phyloP scores from a whole-genome alignment of 192 early-diverging fungal species.

The Funneliformis geosporum region DNA sequence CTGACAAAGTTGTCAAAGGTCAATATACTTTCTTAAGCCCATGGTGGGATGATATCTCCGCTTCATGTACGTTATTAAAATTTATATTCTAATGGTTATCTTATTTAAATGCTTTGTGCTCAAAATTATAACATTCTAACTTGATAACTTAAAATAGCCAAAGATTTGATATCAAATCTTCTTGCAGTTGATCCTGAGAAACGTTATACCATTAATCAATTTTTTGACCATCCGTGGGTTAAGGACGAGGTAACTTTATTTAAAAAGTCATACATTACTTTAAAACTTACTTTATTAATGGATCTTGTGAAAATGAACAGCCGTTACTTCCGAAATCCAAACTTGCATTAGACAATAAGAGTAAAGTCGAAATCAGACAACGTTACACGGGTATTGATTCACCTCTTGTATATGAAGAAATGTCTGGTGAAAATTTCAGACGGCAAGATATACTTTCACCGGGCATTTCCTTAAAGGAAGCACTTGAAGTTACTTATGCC shows the following conservation, averaged over 20 bases:
- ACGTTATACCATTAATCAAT: slow-evolving; percentile 78
- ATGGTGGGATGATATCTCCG: slow-evolving; percentile 91
- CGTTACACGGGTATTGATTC: slow-evolving; percentile 4
- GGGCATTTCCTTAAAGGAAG: slow-evolving; percentile 65
- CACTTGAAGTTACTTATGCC: slow-evolving; percentile 75
- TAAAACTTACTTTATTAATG: neutral
- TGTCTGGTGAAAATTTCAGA: slow-evolving; percentile 44
- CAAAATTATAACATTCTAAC: neutral
- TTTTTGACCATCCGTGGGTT: slow-evolving; percentile 82
- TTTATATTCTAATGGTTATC: neutral
- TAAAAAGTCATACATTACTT: neutral
- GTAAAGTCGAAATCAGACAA: neutral
- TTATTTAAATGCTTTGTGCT: neutral
- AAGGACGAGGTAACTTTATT: slow-evolving; percentile 37
- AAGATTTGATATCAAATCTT: slow-evolving; percentile 71
- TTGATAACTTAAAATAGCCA: slow-evolving; percentile 45
- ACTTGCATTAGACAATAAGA: neutral
- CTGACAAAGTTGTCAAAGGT: slow-evolving; percentile 84
- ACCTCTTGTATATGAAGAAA: neutral
- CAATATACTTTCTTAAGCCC: slow-evolving; percentile 82
- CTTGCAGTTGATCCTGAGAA: slow-evolving; percentile 69
- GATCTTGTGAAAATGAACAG: slow-evolving; percentile 10
- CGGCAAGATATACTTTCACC: slow-evolving; percentile 56
- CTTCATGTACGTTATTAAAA: slow-evolving; percentile 42
- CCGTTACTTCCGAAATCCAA: slow-evolving; percentile 14